A percentile compares a stretch with the other conserved stretches of the same genome.
phyloP scores from a whole-genome alignment of 768 basidiomycete species.

The Termitomyces sp. region DNA sequence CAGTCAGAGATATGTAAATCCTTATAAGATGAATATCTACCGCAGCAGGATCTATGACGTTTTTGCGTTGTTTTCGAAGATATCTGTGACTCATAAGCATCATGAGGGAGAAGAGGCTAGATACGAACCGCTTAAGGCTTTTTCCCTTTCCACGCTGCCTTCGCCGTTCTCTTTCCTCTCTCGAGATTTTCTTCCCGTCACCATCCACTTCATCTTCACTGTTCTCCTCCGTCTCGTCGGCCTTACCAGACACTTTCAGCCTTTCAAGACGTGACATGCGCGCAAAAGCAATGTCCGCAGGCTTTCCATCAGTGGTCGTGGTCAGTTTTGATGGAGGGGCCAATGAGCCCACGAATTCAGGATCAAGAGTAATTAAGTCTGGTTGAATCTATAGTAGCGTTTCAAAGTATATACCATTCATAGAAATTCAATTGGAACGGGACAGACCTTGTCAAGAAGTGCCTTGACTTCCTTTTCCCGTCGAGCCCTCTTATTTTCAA shows the following conservation, averaged over 20 bases:
- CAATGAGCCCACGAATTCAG: slow-evolving; percentile 69
- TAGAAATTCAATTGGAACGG: not conserved
- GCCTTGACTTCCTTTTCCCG: slow-evolving; percentile 88
- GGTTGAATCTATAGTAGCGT: slow-evolving; percentile 63
- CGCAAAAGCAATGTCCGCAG: slow-evolving; percentile 53
- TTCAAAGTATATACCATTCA: not conserved
- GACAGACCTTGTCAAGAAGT: slow-evolving; percentile 78
- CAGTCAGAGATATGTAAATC: not conserved
- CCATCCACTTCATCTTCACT: slow-evolving; percentile 34
- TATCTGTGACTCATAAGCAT: slow-evolving; percentile 31
- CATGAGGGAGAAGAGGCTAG: not conserved
- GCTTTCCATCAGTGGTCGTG: slow-evolving; percentile 31
- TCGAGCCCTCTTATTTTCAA: slow-evolving; percentile 75
- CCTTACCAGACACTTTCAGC: slow-evolving; percentile 67
- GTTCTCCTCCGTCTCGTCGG: slow-evolving; percentile 57
- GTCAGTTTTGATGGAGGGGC: slow-evolving; percentile 56
- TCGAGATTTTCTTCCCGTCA: slow-evolving; percentile 23
- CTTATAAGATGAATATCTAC: slow-evolving; percentile 30
- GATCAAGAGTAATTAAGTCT: slow-evolving; percentile 84
- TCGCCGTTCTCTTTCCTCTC: slow-evolving; percentile 73
- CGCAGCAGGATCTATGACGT: slow-evolving; percentile 82
- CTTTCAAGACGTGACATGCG: slow-evolving; percentile 77
- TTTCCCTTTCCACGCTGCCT: slow-evolving; percentile 88
- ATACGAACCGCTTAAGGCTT: slow-evolving; percentile 66
- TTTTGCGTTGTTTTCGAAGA: slow-evolving; percentile 89